Evolutionary conservation across 345 rosid species (phyloP), one percentile per base, ranked within the genome.

Genomic region (Eutrema heterophyllum): DNA sequence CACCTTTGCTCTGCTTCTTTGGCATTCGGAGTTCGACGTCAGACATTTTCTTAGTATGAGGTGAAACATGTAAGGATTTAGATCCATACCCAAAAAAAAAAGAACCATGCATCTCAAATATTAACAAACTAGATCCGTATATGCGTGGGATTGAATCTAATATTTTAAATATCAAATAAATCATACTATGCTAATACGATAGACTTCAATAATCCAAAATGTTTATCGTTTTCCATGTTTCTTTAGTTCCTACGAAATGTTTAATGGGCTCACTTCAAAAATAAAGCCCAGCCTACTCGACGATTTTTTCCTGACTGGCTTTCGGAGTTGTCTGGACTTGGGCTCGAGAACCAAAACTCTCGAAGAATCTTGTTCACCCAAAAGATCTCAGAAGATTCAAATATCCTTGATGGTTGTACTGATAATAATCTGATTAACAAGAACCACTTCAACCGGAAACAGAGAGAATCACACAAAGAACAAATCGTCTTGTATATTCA

Each of bases 231-330:
- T 55, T 8, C 60, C 36, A 56, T 35, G 27, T 35, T 30, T 57
- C 29, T 16, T 39, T 12, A 2, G 33, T 40, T 58, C 26, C 43
- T 16, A 35, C 70, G 0, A 41, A 55, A 30, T 44, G 0, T 1
- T 27, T 10, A 32, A 53, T 71, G 60, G 75, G 68, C 75, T 61
- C 50, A 46, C 35, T 11, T 59, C 13, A 40, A 61, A 51, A 48
- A 39, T 27, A 51, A 71, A 51, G 44, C 36, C 53, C 35, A 50
- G 9, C 6, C 12, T 12, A 30, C 10, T 43, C 9, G n/a, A 36
- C 5, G 11, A 30, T 1, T 64, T 3, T 45, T 16, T 41, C 13
- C 4, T 32, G 6, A 41, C 9, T 56, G 45, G 26, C 55, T 68
- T 62, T 44, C n/a, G 13, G 21, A 43, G 33, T 13, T 56, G 21